Conservation (phyloP, 2,329 filamentous ascomycete species). For the Ophiostoma perfectum region DNA sequence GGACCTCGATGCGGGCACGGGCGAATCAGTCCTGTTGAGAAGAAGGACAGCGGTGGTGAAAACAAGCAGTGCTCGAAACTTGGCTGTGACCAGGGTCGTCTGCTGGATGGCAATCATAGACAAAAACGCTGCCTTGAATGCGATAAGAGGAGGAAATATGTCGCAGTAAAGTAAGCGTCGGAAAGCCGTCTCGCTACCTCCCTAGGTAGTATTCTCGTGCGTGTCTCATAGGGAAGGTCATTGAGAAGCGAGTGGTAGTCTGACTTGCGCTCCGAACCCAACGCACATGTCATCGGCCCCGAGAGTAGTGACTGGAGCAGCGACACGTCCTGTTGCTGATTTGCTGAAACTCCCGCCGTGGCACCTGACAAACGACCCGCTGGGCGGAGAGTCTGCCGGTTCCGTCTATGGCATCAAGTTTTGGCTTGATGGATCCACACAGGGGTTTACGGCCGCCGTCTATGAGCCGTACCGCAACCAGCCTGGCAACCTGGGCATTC, state of each 20-base stretch:
- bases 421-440: not conserved
- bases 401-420: not conserved
- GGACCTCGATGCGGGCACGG: not conserved
- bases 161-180: not conserved
- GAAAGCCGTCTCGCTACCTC: not conserved
- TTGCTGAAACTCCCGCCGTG: not conserved
- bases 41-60: not conserved
- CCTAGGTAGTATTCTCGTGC: not conserved
- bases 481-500: not conserved
- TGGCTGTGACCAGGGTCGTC: not conserved
- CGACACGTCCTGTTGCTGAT: not conserved
- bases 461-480: not conserved
- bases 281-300: not conserved
- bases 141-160: not conserved
- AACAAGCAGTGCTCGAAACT: not conserved
- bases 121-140: not conserved
- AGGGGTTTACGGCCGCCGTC: not conserved
- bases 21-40: not conserved
- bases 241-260: not conserved
- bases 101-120: not conserved
- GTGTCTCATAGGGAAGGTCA: not conserved
- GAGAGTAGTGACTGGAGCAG: not conserved
- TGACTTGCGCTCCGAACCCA: not conserved
- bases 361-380: not conserved
- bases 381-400: not conserved